These are phyloP conservation scores for Cicer cuneatum DNA, from an alignment of 306 rosid species.

Conservation along the genomic window DNA sequence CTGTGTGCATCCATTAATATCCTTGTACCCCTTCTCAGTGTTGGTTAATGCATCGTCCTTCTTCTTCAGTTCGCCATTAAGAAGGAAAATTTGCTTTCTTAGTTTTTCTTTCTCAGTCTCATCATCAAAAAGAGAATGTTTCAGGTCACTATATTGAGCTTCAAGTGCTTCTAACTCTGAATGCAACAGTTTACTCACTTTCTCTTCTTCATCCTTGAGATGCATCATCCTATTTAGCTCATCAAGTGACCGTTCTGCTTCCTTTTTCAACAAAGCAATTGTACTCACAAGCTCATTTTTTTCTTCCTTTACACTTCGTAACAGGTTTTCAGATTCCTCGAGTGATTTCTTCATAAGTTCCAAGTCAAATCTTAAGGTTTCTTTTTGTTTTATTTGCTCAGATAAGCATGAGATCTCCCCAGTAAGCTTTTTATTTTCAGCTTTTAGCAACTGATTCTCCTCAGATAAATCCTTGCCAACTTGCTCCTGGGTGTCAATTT, in stretches of 20 bases:
- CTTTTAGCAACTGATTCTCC: conserved; percentile 60
- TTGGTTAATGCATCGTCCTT: conserved; percentile 62
- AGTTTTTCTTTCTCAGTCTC: conserved; percentile 79
- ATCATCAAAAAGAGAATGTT: conserved; percentile 60
- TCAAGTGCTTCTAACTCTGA: conserved; percentile 68
- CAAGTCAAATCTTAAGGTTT: conserved; percentile 56
- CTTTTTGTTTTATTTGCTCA: conserved; percentile 56
- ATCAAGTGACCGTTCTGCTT: conserved; percentile 60
- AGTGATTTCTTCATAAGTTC: conserved; percentile 62
- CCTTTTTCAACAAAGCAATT: conserved; percentile 65
- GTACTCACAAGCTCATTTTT: conserved; percentile 65
- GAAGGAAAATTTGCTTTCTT: conserved; percentile 60
- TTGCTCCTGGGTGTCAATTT: conserved; percentile 62
- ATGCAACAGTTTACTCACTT: conserved; percentile 48
- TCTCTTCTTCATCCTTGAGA: conserved; percentile 66
- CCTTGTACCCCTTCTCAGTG: conserved; percentile 69
- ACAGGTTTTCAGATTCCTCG: conserved; percentile 57
- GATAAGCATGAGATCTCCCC: conserved; percentile 55
- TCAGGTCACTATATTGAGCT: conserved; percentile 63
- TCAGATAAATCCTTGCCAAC: conserved; percentile 49
- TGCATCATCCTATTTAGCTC: conserved; percentile 60
- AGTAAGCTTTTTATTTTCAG: conserved; percentile 68
- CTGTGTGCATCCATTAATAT: conserved; percentile 52
- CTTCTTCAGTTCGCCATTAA: conserved; percentile 66
- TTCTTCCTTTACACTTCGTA: conserved; percentile 54